A percentile compares a stretch with the other conserved stretches of the same genome.
phyloP scores from a whole-genome alignment of 176 grass and related monocot species.

The Canna indica region DNA sequence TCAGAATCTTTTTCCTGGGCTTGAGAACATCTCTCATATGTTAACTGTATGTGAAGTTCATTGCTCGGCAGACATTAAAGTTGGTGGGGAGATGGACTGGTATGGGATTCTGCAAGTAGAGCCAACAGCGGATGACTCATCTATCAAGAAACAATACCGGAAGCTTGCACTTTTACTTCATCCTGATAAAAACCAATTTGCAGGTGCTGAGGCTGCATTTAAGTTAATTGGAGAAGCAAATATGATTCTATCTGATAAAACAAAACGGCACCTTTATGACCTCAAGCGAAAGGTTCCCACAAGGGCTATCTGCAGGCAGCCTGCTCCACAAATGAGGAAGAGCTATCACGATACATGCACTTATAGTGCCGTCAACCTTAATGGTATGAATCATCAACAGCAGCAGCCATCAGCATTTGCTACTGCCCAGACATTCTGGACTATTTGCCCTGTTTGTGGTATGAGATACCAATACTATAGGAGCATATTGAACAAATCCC shows the following conservation, averaged over 20 bases:
- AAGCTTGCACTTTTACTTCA: slow-evolving; percentile 83
- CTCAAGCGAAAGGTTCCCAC: slow-evolving; percentile 40
- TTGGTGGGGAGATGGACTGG: slow-evolving; percentile 49
- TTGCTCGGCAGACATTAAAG: slow-evolving; percentile 40
- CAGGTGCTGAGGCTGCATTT: slow-evolving; percentile 82
- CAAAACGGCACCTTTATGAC: slow-evolving; percentile 46
- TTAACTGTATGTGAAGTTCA: slow-evolving; percentile 75
- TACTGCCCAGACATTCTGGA: slow-evolving; percentile 51
- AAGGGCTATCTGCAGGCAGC: slow-evolving; percentile 19
- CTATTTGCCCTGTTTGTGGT: slow-evolving; percentile 45
- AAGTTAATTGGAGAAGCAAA: slow-evolving; percentile 82
- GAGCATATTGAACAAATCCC: slow-evolving; percentile 30
- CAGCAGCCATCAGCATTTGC: slow-evolving; percentile 24
- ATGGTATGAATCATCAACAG: slow-evolving; percentile 12
- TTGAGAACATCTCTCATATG: slow-evolving; percentile 64
- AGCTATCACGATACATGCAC: slow-evolving; percentile 27
- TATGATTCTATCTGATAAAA: slow-evolving; percentile 46
- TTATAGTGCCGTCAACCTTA: slow-evolving; percentile 21
- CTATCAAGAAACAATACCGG: slow-evolving; percentile 72
- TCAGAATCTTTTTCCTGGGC: slow-evolving; percentile 60
- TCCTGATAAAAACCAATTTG: slow-evolving; percentile 84
- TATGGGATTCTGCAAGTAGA: slow-evolving; percentile 76
- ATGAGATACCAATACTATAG: slow-evolving; percentile 50
- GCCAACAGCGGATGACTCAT: slow-evolving; percentile 39
- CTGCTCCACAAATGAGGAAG: slow-evolving; percentile 28